Conservation (phyloP, 2,329 filamentous ascomycete species). For the Elsinoe australis region DNA sequence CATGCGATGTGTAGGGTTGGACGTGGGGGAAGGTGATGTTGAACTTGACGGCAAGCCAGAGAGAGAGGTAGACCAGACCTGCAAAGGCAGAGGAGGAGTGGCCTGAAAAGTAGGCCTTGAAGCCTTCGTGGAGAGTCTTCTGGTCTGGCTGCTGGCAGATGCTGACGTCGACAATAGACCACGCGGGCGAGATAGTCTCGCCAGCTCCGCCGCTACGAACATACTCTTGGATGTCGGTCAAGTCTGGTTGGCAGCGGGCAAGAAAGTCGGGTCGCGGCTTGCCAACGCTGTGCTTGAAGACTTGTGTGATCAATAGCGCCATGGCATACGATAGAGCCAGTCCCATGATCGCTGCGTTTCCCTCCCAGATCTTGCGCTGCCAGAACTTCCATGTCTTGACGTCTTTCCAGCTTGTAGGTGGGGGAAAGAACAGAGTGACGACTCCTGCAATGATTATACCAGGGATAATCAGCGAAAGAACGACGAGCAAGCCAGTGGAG, state of each 20-base stretch:
- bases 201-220: slow-evolving; percentile 56
- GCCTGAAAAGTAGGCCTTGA: slow-evolving; percentile 74
- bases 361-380: slow-evolving; percentile 82
- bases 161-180: slow-evolving; percentile 52
- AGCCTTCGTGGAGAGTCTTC: slow-evolving; percentile 64
- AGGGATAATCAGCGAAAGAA: slow-evolving; percentile 59
- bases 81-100: slow-evolving; percentile 68
- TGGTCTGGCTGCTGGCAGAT: slow-evolving; percentile 66
- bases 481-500: slow-evolving; percentile 54
- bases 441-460: slow-evolving; percentile 61
- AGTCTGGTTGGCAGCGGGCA: slow-evolving; percentile 67
- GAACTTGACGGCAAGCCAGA: slow-evolving; percentile 82
- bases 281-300: slow-evolving; percentile 68
- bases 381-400: slow-evolving; percentile 61
- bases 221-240: slow-evolving; percentile 48
- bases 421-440: slow-evolving; percentile 53
- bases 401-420: slow-evolving; percentile 27
- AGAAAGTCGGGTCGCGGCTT: slow-evolving; percentile 59
- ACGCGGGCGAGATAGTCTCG: slow-evolving; percentile 45
- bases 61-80: slow-evolving; percentile 74
- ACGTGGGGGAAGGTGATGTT: slow-evolving; percentile 64
- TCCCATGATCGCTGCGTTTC: slow-evolving; percentile 76
- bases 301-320: slow-evolving; percentile 73
- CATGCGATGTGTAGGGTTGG: slow-evolving; percentile 30
- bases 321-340: slow-evolving; percentile 63